A percentile compares a stretch with the other conserved stretches of the same genome.
Evolutionary conservation across 1,284 basidiomycete species (phyloP).

Genomic region (Ustilago cynodontis): DNA sequence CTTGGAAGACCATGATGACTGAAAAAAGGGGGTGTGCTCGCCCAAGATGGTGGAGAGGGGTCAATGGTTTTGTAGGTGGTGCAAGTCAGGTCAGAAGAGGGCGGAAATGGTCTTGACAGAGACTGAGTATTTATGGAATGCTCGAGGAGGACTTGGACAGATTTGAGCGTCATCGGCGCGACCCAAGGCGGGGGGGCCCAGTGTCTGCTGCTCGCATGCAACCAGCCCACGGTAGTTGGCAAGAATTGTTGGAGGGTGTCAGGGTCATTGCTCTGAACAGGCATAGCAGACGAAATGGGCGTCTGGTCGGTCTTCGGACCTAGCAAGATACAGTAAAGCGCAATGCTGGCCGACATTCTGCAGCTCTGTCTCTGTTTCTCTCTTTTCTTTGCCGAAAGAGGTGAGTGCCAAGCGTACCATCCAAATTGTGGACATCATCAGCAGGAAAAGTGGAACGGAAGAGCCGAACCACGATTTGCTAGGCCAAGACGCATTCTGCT

Average conservation of each 20-base stretch:
- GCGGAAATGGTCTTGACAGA: no score
- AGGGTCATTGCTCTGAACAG: neutral
- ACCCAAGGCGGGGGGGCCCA: neutral
- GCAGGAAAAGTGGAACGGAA: conserved; percentile 1
- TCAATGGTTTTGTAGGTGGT: neutral
- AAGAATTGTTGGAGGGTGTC: neutral
- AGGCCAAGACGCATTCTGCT: conserved; percentile 5
- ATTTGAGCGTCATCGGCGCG: conserved; percentile 1
- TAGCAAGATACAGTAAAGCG: neutral
- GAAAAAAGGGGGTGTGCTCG: neutral
- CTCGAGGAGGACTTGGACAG: neutral
- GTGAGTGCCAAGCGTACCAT: neutral
- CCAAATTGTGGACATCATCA: neutral
- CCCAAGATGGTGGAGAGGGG: neutral
- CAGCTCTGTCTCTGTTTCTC: no score
- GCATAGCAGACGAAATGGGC: neutral
- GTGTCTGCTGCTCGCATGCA: neutral
- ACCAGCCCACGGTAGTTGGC: neutral
- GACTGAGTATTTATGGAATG: conserved; percentile 5
- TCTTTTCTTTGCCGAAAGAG: neutral
- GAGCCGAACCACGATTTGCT: neutral
- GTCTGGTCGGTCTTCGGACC: neutral
- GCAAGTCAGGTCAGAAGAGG: neutral
- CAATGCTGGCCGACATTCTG: neutral
- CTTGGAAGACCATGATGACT: conserved; percentile 42